Base-by-base conservation (phyloP, 2,329 filamentous ascomycete species). In the Ophiostoma fasciatum region DNA sequence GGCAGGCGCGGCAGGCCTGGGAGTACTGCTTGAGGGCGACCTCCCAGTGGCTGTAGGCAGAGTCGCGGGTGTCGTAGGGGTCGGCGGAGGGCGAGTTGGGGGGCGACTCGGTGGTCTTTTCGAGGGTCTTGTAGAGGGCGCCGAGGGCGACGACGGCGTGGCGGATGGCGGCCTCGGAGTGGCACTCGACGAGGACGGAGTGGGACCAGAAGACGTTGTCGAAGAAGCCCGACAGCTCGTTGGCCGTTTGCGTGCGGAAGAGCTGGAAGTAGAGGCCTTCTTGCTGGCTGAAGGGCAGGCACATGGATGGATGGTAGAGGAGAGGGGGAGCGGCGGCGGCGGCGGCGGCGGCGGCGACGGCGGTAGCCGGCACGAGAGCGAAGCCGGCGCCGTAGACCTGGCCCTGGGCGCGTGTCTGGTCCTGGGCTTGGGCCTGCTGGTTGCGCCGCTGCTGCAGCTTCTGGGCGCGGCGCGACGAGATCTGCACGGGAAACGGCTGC, bases 131-230 rank as follows among this genome's bases (percentile, higher is more conserved):
- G 52, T 80, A 78, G 27, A 81, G 55, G 4, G 74, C 73, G 13
- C 74, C 75, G 7, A 81, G 57, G 6, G 75, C 76, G 18, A 79
- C 63, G 9, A 80, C 73, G 10, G 74, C 71, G 50, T 79, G 72
- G 11, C 69, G 67, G 40, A 80, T 72, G 19, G 74, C 64, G 11
- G 65, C 57, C 47, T 77, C 70, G 1, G 62, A 60, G 44, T 79
- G 71, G 35, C 72, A 78, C 50, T 74, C 72, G 45, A 74, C 69
- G 9, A 79, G 51, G 2, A 80, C 73, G 23, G 67, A 65, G 29
- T 64, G 60, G 1, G 64, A 73, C 75, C 75, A 81, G 48, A 80
- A 80, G 2, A 65, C 60, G 15, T 66, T 69, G 48, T 78, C 71
- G 42, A 80, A 80, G 49, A 74, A 79, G 11, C 76, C 74, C 0